Conservation (phyloP, 1,139 yeast genomes). For the Geotrichum australiense region DNA sequence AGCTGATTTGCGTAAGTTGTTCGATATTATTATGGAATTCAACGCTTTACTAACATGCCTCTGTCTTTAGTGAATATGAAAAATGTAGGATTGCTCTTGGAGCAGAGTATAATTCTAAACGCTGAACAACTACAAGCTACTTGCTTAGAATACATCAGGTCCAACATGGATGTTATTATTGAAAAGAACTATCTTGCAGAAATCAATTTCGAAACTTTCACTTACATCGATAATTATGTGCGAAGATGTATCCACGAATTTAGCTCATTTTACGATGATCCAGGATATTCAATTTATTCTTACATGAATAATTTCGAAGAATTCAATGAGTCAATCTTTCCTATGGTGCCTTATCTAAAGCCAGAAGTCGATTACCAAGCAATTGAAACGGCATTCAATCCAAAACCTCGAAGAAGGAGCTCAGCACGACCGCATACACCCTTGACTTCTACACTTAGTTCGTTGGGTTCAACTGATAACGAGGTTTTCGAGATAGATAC, state of each 20-base stretch:
- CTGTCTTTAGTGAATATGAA: constrained; percentile 43
- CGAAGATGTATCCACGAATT: constrained; percentile 1
- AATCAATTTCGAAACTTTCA: constrained; percentile 6
- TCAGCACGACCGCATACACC: constrained; percentile 5
- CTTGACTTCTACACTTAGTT: neutral
- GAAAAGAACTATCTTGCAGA: constrained; percentile 38
- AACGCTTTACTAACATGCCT: constrained; percentile 13
- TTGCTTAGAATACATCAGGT: constrained; percentile 62
- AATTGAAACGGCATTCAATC: constrained; percentile 7
- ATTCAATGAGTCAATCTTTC: constrained; percentile 12
- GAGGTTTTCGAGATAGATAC: constrained; percentile 16
- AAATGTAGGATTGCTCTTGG: constrained; percentile 51
- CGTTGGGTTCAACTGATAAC: constrained; percentile 2
- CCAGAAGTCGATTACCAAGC: constrained; percentile 7
- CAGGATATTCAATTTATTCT: constrained; percentile 6
- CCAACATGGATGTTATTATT: constrained; percentile 57
- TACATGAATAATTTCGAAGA: constrained; percentile 13
- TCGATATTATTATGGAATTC: constrained; percentile 3
- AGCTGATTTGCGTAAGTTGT: constrained; percentile 41
- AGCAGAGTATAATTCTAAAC: constrained; percentile 46
- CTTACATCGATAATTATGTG: constrained; percentile 7
- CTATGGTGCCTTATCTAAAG: constrained; percentile 9
- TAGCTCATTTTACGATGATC: constrained; percentile 2
- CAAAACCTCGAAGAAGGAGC: constrained; percentile 9
- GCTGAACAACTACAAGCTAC: constrained; percentile 52